Conservation (phyloP, 441 rosid genomes). For the Populus tomentosa region DNA sequence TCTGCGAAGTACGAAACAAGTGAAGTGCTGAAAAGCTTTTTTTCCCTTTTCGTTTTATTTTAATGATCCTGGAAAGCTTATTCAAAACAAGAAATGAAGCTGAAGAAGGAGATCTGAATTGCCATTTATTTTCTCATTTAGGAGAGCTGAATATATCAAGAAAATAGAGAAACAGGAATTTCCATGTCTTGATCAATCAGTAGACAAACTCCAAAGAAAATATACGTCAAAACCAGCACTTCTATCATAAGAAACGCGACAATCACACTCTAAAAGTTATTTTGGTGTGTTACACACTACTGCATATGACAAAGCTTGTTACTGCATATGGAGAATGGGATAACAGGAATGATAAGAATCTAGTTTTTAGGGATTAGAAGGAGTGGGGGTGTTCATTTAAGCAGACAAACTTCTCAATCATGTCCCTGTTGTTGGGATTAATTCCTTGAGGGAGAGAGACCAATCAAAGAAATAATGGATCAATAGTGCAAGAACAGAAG, state of each 20-base stretch:
- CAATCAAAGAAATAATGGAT: constrained; percentile 29
- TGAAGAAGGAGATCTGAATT: too few relatives aligned
- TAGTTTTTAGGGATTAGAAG: constrained; percentile 24
- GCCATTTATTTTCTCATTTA: neutral
- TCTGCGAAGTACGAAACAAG: neutral
- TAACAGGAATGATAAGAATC: neutral
- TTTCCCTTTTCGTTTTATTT: too few relatives aligned
- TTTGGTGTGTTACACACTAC: neutral
- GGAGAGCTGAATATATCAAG: neutral
- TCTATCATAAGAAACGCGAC: too few relatives aligned
- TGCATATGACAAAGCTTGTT: neutral
- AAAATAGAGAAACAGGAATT: too few relatives aligned
- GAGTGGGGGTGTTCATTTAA: constrained; percentile 22
- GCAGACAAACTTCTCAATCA: constrained; percentile 27
- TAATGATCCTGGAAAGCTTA: neutral
- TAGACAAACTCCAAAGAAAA: neutral
- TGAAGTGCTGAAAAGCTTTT: too few relatives aligned
- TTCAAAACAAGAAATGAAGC: too few relatives aligned
- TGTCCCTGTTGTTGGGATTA: constrained; percentile 8
- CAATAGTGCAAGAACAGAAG: constrained; percentile 23
- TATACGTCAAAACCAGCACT: too few relatives aligned
- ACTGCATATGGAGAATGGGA: neutral
- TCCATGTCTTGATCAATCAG: too few relatives aligned
- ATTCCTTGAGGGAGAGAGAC: constrained; percentile 25
- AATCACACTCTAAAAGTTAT: neutral